Evolutionary conservation across 441 rosid genomes (phyloP).

Genomic region (Raphanus hybrid): DNA sequence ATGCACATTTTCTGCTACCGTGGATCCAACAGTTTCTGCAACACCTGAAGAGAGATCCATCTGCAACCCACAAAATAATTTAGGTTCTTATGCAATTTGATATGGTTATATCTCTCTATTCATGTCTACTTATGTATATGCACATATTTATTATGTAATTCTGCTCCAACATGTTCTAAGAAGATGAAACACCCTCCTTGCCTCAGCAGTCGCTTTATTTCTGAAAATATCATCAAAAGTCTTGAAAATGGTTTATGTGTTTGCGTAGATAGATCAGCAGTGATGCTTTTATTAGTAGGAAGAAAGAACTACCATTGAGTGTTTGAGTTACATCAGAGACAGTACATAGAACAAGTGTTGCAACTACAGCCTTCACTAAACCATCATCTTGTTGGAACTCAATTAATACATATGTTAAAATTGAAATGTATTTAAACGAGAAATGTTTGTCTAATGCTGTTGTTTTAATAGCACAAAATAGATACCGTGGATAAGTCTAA

Average conservation of each 20-base stretch:
- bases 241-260: not conserved
- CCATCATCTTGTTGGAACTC: slow-evolving; percentile 39
- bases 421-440: too few relatives aligned
- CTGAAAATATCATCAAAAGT: slow-evolving; percentile 34
- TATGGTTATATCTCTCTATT: not conserved
- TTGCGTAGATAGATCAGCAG: not conserved
- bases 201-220: slow-evolving; percentile 73
- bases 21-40: slow-evolving; percentile 38
- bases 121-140: not conserved
- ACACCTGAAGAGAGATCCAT: slow-evolving; percentile 65
- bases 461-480: too few relatives aligned
- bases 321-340: slow-evolving; percentile 68
- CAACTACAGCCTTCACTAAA: slow-evolving; percentile 79
- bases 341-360: slow-evolving; percentile 85
- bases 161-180: slow-evolving; percentile 78
- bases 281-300: slow-evolving; percentile 1
- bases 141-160: slow-evolving; percentile 42
- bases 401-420: too few relatives aligned
- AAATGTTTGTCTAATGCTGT: too few relatives aligned
- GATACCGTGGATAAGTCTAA: too few relatives aligned
- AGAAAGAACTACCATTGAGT: slow-evolving; percentile 57
- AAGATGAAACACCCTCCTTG: slow-evolving; percentile 72
- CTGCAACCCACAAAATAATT: not conserved
- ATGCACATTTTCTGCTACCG: slow-evolving; percentile 41
- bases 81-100: not conserved